Conservation (phyloP, 1,139 yeast species). For the Pichia sp. region DNA sequence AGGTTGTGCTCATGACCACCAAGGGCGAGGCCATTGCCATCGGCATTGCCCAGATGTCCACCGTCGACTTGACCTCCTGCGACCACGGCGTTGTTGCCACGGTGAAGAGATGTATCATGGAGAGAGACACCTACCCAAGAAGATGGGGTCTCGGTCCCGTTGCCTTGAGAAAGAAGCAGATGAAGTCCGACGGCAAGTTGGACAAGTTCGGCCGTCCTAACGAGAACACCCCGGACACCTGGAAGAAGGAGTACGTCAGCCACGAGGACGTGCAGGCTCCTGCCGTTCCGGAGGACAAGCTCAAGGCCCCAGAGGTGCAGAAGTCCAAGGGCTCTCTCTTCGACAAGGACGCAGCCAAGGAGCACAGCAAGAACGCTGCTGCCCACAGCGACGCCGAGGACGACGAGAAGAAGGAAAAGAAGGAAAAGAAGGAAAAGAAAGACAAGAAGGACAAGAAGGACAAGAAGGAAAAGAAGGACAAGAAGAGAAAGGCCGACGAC, state of each 20-base stretch:
- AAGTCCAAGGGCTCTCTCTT: conserved; percentile 45
- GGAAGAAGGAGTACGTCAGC: conserved; percentile 87
- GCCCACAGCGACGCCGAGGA: conserved; percentile 41
- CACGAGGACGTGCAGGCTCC: conserved; percentile 63
- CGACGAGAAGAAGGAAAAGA: conserved; percentile 49
- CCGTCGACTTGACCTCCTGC: conserved; percentile 92
- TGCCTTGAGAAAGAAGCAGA: conserved; percentile 96
- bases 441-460: conserved; percentile 59
- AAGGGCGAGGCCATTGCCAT: conserved; percentile 99
- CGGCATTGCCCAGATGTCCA: conserved; percentile 98
- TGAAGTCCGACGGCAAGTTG: conserved; percentile 95
- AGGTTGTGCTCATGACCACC: conserved; percentile 95
- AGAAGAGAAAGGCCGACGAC: conserved; percentile 49
- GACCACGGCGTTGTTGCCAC: conserved; percentile 99
- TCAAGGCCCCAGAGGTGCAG: conserved; percentile 42
- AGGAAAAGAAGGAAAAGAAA: conserved; percentile 52
- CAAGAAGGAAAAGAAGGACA: conserved; percentile 54
- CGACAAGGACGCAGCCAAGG: conserved; percentile 30
- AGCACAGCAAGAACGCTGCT: conserved; percentile 26
- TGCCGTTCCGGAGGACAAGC: conserved; percentile 34
- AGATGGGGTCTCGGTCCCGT: conserved; percentile 99
- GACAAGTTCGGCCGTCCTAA: conserved; percentile 92
- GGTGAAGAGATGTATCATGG: conserved; percentile 99
- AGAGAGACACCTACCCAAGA: conserved; percentile 98
- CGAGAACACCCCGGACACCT: conserved; percentile 87